phyloP scores from a whole-genome alignment of 148 eudicot species.

The Camellia lanceoleosa region DNA sequence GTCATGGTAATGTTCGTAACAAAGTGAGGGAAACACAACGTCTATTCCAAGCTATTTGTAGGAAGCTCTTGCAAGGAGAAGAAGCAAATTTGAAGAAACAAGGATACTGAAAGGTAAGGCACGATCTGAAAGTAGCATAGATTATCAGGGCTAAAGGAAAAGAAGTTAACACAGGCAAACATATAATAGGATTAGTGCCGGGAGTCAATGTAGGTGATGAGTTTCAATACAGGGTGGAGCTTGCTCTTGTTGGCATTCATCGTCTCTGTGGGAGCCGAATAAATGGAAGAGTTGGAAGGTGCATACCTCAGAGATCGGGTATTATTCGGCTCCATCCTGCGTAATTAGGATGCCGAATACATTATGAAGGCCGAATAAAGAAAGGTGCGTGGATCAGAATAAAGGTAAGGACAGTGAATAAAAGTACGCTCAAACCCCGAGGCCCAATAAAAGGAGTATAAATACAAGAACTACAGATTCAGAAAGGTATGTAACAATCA shows the following conservation, averaged over 20 bases:
- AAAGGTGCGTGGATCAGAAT: too few relatives aligned
- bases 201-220: constrained; percentile 91
- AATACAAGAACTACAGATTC: too few relatives aligned
- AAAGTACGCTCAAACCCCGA: too few relatives aligned
- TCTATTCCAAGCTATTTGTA: constrained; percentile 53
- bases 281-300: too few relatives aligned
- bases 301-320: too few relatives aligned
- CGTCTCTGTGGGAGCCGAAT: constrained; percentile 20
- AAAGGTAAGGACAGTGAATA: too few relatives aligned
- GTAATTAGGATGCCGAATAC: too few relatives aligned
- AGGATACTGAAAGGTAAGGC: constrained; percentile 30
- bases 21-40: constrained; percentile 68
- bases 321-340: too few relatives aligned
- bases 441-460: too few relatives aligned
- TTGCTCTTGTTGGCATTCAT: constrained; percentile 79
- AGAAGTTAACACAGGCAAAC: constrained; percentile 43
- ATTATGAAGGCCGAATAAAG: too few relatives aligned
- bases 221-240: constrained; percentile 77
- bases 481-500: too few relatives aligned
- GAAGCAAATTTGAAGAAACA: constrained; percentile 32
- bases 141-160: constrained; percentile 49
- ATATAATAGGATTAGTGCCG: constrained; percentile 55
- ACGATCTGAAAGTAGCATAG: constrained; percentile 47
- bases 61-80: constrained; percentile 74
- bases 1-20: constrained; percentile 45